A percentile compares a stretch with the other conserved stretches of the same genome.
Conservation (phyloP, 75 land plant genomes). For the Sequoia sempervirens region DNA sequence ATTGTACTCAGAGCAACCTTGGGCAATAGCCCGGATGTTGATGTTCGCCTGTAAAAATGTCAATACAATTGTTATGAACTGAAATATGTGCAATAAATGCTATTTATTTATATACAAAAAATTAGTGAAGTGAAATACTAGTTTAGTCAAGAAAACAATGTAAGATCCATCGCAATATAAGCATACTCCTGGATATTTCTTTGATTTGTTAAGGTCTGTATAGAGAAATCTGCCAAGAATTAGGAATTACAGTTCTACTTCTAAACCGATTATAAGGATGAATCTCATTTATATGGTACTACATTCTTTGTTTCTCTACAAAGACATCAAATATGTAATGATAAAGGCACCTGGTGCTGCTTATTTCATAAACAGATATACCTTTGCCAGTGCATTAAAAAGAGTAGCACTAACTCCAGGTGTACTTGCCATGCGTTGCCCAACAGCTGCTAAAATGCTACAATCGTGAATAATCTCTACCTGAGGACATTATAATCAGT, state of each 20-base stretch:
- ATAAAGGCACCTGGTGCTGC: neutral
- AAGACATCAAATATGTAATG: neutral
- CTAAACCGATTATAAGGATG: neutral
- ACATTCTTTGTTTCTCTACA: neutral
- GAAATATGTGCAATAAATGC: neutral
- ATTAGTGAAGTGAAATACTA: neutral
- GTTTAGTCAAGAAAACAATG: neutral
- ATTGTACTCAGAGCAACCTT: slow-evolving; percentile 98
- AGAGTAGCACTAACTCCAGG: slow-evolving; percentile 98
- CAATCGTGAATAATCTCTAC: slow-evolving; percentile 76
- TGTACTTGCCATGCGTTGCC: slow-evolving; percentile 97
- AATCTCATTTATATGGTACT: neutral
- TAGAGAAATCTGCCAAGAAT: neutral
- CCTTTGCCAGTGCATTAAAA: slow-evolving; percentile 96
- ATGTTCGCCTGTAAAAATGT: slow-evolving; percentile 73
- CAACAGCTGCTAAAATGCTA: slow-evolving; percentile 91
- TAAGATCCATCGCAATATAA: neutral
- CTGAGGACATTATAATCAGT: slow-evolving; percentile 32
- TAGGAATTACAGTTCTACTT: neutral
- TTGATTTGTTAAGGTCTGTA: neutral
- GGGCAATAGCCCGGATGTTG: slow-evolving; percentile 94
- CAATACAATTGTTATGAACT: neutral
- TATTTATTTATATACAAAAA: neutral
- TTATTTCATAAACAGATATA: slow-evolving; percentile 11
- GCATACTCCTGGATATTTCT: neutral